Evolutionary conservation across 2,329 filamentous ascomycete genomes (phyloP).

Genomic region (Botryotinia globosa): DNA sequence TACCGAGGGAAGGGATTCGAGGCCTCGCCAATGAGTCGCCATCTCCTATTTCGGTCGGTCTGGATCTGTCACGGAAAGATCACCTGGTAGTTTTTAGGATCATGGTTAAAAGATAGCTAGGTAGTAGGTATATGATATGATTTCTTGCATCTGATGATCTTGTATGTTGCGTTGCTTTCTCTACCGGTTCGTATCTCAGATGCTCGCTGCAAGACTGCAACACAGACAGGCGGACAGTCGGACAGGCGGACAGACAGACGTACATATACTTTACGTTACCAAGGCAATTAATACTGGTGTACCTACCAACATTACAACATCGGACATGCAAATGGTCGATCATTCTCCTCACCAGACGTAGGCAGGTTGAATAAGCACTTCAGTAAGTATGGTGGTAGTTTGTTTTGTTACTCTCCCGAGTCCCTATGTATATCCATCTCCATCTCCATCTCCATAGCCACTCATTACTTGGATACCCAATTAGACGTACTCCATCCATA

Average conservation of each 20-base stretch:
- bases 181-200: background rate
- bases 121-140: too few relatives aligned
- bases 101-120: background rate
- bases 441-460: background rate
- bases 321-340: background rate
- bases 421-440: background rate
- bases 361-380: background rate
- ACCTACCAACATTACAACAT: background rate
- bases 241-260: background rate
- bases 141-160: background rate
- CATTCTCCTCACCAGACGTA: background rate
- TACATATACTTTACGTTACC: background rate
- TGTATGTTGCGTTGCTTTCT: background rate
- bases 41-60: background rate
- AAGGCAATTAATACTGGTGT: background rate
- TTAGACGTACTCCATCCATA: background rate
- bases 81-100: background rate
- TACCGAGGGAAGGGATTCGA: background rate
- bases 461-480: constrained; percentile 1
- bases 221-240: too few relatives aligned
- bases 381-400: too few relatives aligned
- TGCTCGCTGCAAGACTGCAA: background rate
- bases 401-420: background rate
- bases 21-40: too few relatives aligned
- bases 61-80: background rate